Base-by-base conservation (phyloP, 345 rosid species). In the Leavenworthia alabamica region DNA sequence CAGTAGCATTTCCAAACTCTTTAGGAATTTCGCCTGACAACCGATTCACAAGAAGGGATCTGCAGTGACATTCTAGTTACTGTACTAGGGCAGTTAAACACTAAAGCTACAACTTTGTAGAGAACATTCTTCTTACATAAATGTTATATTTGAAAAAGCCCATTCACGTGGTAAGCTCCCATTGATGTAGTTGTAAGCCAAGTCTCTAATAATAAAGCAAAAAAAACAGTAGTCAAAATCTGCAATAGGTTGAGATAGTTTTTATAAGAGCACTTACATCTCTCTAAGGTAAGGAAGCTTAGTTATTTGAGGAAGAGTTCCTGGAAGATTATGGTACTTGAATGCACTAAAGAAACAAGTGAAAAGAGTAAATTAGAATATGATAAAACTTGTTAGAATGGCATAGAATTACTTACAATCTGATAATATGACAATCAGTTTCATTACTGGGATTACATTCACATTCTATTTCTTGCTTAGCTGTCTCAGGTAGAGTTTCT, bases 81-180 rank as follows among this genome's bases (percentile, higher is more conserved):
- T 69, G 13, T 66, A 43, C 36, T 8, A 51, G 56, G 56, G 15
- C 44, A 41, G 33, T 42, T 37, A 47, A 53, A 46, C 15, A 42
- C 6, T 41, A 26, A 41, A 46, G 19, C 56, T 27, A 42, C 27
- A 41, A 48, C 44, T 50, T 8, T 14, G 35, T 3, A 33, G 41
- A 33, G 16, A 50, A 48, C 26, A 15, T 51, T 62, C 85, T 85
- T 68, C 85, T 85, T 68, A 85, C 90, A 85, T 77, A 17, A 1
- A 42, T 7, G 74, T 79, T 60, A 85, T 62, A 15, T 67, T 73
- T 68, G 75, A 52, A n/a, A 56, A 50, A 54, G 85, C 64, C 87
- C 85, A 82, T 74, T 85, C 82, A 28, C 1, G 66, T 24, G 87
- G 87, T 54, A 85, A 66, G 28, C 66, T 64, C 55, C 90, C 90